Conservation (phyloP, 2,329 filamentous ascomycete genomes). For the Reticulascus tulasneorum region DNA sequence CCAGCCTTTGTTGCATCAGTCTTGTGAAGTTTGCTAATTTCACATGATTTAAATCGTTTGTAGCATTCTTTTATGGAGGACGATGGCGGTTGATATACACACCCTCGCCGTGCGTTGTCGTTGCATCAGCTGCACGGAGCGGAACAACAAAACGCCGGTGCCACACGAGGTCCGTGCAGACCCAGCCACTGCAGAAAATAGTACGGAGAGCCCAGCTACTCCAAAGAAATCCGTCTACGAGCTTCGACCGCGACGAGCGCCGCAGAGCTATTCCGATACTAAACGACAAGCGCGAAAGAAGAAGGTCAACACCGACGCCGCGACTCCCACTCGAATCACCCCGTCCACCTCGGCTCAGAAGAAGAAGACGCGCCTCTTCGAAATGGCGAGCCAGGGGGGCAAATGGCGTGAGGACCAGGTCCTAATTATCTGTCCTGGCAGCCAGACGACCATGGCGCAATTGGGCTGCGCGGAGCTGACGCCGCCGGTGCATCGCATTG, state of each 20-base stretch:
- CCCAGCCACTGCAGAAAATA: constrained; percentile 4
- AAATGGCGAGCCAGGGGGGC: constrained; percentile 52
- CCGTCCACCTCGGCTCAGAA: background rate
- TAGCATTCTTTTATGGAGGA: too few relatives aligned
- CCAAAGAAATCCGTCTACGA: constrained; percentile 5
- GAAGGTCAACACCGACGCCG: constrained; percentile 1
- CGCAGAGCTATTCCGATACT: too few relatives aligned
- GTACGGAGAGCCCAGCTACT: background rate
- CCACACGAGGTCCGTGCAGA: too few relatives aligned
- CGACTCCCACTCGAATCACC: constrained; percentile 1
- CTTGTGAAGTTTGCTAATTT: too few relatives aligned
- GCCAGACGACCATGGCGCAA: constrained; percentile 85
- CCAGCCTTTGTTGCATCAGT: too few relatives aligned
- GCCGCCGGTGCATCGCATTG: constrained; percentile 78
- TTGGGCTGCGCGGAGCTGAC: constrained; percentile 88
- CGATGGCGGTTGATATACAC: too few relatives aligned
- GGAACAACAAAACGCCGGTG: too few relatives aligned
- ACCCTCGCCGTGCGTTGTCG: constrained; percentile 3
- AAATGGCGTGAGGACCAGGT: constrained; percentile 64
- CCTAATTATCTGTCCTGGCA: constrained; percentile 75
- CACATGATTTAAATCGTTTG: too few relatives aligned
- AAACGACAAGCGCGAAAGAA: constrained; percentile 3
- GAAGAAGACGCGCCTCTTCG: constrained; percentile 12
- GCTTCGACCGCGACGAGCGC: constrained; percentile 10
- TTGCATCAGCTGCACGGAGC: constrained; percentile 3